These are phyloP conservation scores for Quercus bicolor DNA, from an alignment of 306 rosid species.

Conservation along the genomic window DNA sequence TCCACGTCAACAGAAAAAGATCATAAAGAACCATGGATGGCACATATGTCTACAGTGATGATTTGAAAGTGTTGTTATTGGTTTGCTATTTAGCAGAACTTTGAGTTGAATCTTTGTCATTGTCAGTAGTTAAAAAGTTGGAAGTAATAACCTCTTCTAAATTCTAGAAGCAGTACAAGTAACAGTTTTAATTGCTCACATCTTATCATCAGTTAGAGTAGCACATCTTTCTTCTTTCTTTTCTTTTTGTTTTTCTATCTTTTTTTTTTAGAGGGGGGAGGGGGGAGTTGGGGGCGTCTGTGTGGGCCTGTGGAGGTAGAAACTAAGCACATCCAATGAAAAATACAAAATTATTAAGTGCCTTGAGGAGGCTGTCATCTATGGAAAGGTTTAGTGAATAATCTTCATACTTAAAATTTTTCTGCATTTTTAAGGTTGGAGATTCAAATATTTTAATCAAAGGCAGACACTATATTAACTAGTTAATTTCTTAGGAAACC, in stretches of 20 bases:
- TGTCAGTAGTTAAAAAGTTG: background rate
- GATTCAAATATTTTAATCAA: no score
- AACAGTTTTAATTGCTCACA: background rate
- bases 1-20: background rate
- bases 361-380: background rate
- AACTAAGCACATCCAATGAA: background rate
- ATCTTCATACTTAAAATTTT: background rate
- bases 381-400: background rate
- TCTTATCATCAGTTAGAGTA: background rate
- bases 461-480: background rate
- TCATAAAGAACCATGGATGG: background rate
- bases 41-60: background rate
- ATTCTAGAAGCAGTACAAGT: background rate
- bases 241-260: no score
- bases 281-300: no score
- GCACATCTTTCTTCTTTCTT: no score
- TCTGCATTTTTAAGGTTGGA: no score
- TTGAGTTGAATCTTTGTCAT: background rate
- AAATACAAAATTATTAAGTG: background rate
- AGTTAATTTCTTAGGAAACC: background rate
- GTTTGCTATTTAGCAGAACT: background rate
- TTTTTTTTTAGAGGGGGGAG: no score
- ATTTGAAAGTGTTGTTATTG: background rate
- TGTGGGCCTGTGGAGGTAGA: background rate
- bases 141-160: background rate